Evolutionary conservation across 202 grass and related monocot genomes (phyloP).

Genomic region (Zizania palustris): DNA sequence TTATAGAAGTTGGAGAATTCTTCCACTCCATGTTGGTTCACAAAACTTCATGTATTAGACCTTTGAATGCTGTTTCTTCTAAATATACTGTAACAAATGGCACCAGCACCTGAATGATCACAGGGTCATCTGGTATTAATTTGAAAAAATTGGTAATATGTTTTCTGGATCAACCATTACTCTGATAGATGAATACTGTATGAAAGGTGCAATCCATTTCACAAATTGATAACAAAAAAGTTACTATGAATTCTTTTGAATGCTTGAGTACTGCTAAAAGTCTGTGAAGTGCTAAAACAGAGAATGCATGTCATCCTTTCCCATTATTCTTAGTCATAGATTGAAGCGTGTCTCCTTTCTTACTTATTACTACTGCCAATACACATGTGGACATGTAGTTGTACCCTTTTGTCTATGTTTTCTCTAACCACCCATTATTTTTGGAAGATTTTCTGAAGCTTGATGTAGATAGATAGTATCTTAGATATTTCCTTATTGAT

Average conservation of each 20-base stretch:
- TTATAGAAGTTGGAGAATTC: background rate
- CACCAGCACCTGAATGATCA: background rate
- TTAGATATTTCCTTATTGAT: constrained; percentile 14
- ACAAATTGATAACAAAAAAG: constrained; percentile 13
- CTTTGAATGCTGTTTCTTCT: background rate
- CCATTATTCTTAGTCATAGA: background rate
- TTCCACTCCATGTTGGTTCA: background rate
- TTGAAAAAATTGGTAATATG: background rate
- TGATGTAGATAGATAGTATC: constrained; percentile 8
- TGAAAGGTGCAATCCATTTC: constrained; percentile 3
- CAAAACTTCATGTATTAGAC: constrained; percentile 4
- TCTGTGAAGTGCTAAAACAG: constrained; percentile 2
- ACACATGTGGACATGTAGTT: background rate
- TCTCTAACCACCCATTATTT: constrained; percentile 11
- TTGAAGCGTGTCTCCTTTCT: background rate
- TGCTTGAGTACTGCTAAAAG: background rate
- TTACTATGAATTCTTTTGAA: background rate
- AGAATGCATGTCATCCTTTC: constrained; percentile 18
- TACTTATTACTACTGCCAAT: constrained; percentile 22
- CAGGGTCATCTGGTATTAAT: background rate
- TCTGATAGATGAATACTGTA: constrained; percentile 9
- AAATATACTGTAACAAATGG: constrained; percentile 22
- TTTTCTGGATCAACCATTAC: background rate
- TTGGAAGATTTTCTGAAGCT: background rate
- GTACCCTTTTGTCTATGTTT: constrained; percentile 1